These are phyloP conservation scores for Herpetospermum pedunculosum DNA, from an alignment of 306 rosid genomes.

Conservation along the genomic window DNA sequence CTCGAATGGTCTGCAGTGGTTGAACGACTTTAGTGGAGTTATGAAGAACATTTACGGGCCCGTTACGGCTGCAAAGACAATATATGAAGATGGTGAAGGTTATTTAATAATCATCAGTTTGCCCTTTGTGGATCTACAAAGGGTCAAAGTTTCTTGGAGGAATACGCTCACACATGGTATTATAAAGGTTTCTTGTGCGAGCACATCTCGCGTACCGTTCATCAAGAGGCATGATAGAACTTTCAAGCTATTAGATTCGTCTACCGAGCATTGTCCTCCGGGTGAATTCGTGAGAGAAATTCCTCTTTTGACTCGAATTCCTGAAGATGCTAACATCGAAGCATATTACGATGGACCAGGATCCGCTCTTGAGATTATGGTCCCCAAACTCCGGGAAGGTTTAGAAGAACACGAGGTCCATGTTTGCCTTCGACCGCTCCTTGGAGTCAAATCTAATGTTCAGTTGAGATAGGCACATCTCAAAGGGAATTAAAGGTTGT, in stretches of 20 bases:
- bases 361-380: conserved; percentile 83
- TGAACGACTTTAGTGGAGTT: conserved; percentile 70
- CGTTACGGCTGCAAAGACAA: conserved; percentile 81
- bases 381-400: conserved; percentile 65
- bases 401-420: conserved; percentile 95
- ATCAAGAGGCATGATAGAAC: conserved; percentile 72
- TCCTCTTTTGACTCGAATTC: conserved; percentile 68
- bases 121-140: conserved; percentile 76
- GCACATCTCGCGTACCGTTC: conserved; percentile 65
- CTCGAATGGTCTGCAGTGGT: conserved; percentile 46
- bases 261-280: conserved; percentile 87
- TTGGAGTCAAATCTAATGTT: conserved; percentile 71
- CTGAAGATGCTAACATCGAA: conserved; percentile 85
- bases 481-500: conserved; percentile 16
- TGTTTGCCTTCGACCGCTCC: conserved; percentile 86
- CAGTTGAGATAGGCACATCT: conserved; percentile 32
- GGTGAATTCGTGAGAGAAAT: conserved; percentile 90
- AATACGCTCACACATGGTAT: conserved; percentile 69
- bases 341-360: conserved; percentile 92
- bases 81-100: conserved; percentile 76
- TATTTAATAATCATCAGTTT: conserved; percentile 73
- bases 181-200: conserved; percentile 80
- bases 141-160: conserved; percentile 94
- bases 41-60: conserved; percentile 75
- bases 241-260: conserved; percentile 70